Conservation (phyloP, 805 yeast genomes). For the Starmerella roubikii region DNA sequence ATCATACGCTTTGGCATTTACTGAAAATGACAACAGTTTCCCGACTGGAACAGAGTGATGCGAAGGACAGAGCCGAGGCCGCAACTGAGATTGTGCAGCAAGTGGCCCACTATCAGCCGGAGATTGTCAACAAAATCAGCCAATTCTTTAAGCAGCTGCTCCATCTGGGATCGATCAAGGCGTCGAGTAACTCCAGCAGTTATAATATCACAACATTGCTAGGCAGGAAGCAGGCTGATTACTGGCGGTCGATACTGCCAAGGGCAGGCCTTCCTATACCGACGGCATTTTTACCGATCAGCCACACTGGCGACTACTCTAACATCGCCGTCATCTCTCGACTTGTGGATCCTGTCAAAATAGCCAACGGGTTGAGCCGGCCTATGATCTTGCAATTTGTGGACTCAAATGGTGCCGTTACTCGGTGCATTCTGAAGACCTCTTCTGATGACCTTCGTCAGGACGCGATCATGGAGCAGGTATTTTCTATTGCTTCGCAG, state of each 20-base stretch:
- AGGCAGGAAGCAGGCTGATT: conserved; percentile 28
- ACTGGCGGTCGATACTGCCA: conserved; percentile 46
- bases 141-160: background rate
- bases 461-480: conserved; percentile 96
- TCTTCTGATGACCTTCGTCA: conserved; percentile 88
- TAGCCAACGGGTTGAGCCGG: conserved; percentile 80
- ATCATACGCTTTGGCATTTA: conserved; percentile 13
- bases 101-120: too few species aligned
- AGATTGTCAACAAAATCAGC: background rate
- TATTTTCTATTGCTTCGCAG: conserved; percentile 70
- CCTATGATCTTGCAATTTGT: conserved; percentile 62
- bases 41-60: background rate
- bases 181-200: background rate
- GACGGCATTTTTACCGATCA: conserved; percentile 36
- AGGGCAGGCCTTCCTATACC: conserved; percentile 50
- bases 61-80: conserved; percentile 1
- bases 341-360: conserved; percentile 35
- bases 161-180: background rate
- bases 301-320: conserved; percentile 33
- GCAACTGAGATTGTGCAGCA: background rate
- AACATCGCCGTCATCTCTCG: conserved; percentile 34
- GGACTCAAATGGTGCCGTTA: conserved; percentile 44
- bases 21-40: conserved; percentile 3
- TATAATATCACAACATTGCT: background rate
- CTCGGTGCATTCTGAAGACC: conserved; percentile 49